Base-by-base conservation (phyloP, 1,139 yeast species). In the Pichia sp. region DNA sequence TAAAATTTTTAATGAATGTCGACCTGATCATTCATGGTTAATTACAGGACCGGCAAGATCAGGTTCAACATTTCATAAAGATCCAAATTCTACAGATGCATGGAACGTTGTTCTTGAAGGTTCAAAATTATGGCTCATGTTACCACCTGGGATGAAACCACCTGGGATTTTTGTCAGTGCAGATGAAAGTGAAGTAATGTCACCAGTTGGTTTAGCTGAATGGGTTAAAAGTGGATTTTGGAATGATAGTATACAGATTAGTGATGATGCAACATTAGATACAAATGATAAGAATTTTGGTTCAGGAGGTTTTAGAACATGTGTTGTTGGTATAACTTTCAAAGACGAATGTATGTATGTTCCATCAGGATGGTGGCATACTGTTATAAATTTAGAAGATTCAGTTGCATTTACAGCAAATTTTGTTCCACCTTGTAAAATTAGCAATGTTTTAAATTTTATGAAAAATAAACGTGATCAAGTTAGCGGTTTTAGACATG, bases 351-450 rank as follows among this genome's bases (percentile, higher is more conserved):
- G 88, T 56, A 77, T 88, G 75, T 80, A 85, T 62, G 97, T 89
- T 5, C 97, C 97, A 2, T 75, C 90, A 27, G 95, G 95, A 1
- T 89, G 97, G 97, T 89, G 97, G 97, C 97, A 89, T 68, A 72
- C 81, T 39, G 97, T 89, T 30, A 86, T 88, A 29, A 89, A 89
- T 59, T 62, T 89, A 30, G 88, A 84, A 53, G 90, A 85, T 59
- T 74, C 83, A 25, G 83, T 85, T 39, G 90, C 96, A 0, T 67
- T 88, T 58, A 89, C 97, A 0, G 95, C 87, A 56, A 89, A 89
- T 62, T 89, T 88, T 65, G 92, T 87, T 5, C 95, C 96, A 0
- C 62, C 63, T 39, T 72, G 77, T 37, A 77, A 79, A 47, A 69
- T 86, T 31, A 71, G 78, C 27, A 70, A 74, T 40, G 94, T 82